Conservation (phyloP, 352 stramenopile species). For the Thalassiosira mediterranea region DNA sequence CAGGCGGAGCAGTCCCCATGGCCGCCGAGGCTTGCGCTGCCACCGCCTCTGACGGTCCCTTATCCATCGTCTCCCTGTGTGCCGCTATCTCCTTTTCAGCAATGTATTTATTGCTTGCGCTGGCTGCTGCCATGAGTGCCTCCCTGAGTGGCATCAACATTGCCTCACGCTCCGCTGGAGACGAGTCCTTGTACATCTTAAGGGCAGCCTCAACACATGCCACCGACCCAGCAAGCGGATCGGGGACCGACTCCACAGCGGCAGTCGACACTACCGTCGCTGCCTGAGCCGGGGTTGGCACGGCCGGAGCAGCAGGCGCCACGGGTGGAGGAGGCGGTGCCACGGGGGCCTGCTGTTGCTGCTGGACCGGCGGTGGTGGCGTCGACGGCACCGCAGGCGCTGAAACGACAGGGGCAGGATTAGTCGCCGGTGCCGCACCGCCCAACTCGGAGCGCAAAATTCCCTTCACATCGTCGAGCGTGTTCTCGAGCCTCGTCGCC, state of each 20-base stretch:
- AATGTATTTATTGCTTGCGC: conserved; percentile 58
- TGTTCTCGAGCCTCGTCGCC: conserved; percentile 60
- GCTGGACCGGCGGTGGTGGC: background rate
- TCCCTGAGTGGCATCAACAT: conserved; percentile 65
- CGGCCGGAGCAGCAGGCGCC: conserved; percentile 4
- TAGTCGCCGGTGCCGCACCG: background rate
- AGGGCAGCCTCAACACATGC: conserved; percentile 74
- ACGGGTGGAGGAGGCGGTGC: conserved; percentile 3
- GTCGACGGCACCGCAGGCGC: background rate
- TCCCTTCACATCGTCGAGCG: conserved; percentile 51
- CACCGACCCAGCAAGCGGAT: conserved; percentile 58
- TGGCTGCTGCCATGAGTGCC: conserved; percentile 62
- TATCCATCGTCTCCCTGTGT: conserved; percentile 16
- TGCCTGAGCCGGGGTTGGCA: background rate
- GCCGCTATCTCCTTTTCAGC: conserved; percentile 23
- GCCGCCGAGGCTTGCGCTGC: background rate
- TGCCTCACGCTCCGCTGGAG: conserved; percentile 46
- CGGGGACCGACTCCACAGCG: conserved; percentile 6
- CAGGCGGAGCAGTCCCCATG: background rate
- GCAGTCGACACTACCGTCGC: background rate
- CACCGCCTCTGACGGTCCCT: conserved; percentile 8
- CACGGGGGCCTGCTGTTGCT: background rate
- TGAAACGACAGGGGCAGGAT: background rate
- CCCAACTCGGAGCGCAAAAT: conserved; percentile 57
- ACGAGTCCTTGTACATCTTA: conserved; percentile 75